These are phyloP conservation scores for Neurospora sp. DNA, from an alignment of 495 filamentous ascomycete species.

Conservation along the genomic window DNA sequence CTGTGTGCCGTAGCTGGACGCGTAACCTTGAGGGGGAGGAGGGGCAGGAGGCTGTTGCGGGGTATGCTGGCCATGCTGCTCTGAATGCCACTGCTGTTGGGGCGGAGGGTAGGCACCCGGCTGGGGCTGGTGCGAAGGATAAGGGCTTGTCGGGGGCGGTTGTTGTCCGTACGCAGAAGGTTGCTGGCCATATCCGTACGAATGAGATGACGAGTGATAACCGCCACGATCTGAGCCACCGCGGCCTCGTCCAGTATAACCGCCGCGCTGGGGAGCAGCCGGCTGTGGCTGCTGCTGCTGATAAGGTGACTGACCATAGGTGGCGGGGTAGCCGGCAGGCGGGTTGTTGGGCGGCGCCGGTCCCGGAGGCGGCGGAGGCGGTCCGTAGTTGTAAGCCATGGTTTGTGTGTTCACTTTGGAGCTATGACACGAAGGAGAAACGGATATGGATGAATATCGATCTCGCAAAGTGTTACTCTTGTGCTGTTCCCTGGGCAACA, in stretches of 20 bases:
- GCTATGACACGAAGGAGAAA: background rate
- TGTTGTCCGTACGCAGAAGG: constrained; percentile 17
- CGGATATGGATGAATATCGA: background rate
- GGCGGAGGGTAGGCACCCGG: background rate
- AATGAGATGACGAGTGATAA: constrained; percentile 14
- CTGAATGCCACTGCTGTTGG: constrained; percentile 16
- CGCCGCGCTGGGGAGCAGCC: constrained; percentile 19
- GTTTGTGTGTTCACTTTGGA: background rate
- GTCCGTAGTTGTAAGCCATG: constrained; percentile 44
- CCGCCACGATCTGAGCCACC: constrained; percentile 28
- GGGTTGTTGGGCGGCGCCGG: constrained; percentile 24
- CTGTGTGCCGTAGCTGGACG: constrained; percentile 44
- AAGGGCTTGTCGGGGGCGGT: constrained; percentile 11
- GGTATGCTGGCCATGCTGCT: constrained; percentile 15
- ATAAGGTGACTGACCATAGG: constrained; percentile 25
- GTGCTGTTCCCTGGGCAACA: no score
- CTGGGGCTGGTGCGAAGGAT: constrained; percentile 12
- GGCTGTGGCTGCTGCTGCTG: constrained; percentile 11
- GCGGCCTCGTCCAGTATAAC: constrained; percentile 23
- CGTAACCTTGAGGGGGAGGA: constrained; percentile 37
- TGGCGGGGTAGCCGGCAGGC: constrained; percentile 17
- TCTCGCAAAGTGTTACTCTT: no score
- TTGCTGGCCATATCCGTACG: constrained; percentile 18
- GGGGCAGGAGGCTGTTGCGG: constrained; percentile 18
- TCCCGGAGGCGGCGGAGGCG: constrained; percentile 44